These are phyloP conservation scores for Xylaria sp. DNA, from an alignment of 2,329 filamentous ascomycete genomes.

Conservation along the genomic window DNA sequence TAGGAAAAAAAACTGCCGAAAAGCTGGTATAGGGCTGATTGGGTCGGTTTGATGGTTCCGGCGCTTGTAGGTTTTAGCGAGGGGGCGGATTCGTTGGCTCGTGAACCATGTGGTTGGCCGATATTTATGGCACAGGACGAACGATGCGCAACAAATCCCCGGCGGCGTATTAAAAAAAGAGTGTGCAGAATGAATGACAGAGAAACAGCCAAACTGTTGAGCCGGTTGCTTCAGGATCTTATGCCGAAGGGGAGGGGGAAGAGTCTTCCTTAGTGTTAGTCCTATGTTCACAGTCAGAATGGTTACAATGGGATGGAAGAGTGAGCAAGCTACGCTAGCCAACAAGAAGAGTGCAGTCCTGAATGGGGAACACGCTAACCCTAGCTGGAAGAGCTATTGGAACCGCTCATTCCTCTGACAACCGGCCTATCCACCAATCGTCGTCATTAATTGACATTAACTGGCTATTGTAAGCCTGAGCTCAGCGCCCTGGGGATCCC, in stretches of 20 bases:
- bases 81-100: constrained; percentile 39
- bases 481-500: constrained; percentile 41
- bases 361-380: constrained; percentile 23
- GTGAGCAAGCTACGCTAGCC: constrained; percentile 10
- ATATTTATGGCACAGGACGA: constrained; percentile 25
- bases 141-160: constrained; percentile 26
- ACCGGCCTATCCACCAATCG: constrained; percentile 47
- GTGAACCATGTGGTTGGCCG: constrained; percentile 39
- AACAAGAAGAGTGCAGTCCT: constrained; percentile 22
- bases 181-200: constrained; percentile 26
- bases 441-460: constrained; percentile 44
- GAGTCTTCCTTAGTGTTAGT: constrained; percentile 35
- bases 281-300: constrained; percentile 41
- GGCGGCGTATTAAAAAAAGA: constrained; percentile 25
- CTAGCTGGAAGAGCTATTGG: constrained; percentile 38
- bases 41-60: constrained; percentile 47
- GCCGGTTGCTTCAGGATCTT: constrained; percentile 22
- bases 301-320: constrained; percentile 38
- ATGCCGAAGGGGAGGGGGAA: constrained; percentile 39
- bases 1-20: constrained; percentile 28
- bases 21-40: constrained; percentile 44
- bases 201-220: constrained; percentile 25
- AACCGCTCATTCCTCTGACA: constrained; percentile 54
- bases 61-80: constrained; percentile 48
- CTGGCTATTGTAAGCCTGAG: constrained; percentile 44